Evolutionary conservation across 169 alveolate genomes (phyloP).

Genomic region (Besnoitia besnoiti): DNA sequence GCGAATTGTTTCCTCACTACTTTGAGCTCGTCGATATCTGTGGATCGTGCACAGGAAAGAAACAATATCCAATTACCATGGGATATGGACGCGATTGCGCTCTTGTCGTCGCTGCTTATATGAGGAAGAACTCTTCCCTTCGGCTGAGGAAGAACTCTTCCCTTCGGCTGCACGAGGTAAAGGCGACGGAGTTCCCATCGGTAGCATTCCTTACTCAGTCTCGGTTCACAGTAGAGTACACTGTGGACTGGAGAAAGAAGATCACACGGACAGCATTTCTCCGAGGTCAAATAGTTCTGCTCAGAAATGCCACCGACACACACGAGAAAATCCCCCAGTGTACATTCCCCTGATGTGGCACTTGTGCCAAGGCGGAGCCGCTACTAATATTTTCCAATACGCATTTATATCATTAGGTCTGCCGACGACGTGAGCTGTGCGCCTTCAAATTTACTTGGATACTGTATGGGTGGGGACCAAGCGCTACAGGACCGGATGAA

Average conservation of each 20-base stretch:
- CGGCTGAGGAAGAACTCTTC: not conserved
- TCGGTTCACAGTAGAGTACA: slow-evolving; percentile 63
- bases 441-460: too few species aligned
- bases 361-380: too few species aligned
- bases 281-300: slow-evolving; percentile 57
- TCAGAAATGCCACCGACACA: not conserved
- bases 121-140: too few species aligned
- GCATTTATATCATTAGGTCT: too few species aligned
- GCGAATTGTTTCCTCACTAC: slow-evolving; percentile 54
- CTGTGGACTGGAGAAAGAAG: slow-evolving; percentile 54
- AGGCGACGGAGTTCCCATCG: not conserved
- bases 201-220: slow-evolving; percentile 58
- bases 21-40: slow-evolving; percentile 63
- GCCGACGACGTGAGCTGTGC: too few species aligned
- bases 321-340: not conserved
- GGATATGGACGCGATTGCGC: not conserved
- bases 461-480: too few species aligned
- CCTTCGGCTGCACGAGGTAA: not conserved
- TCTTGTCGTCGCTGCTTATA: not conserved
- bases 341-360: not conserved
- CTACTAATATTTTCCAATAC: too few species aligned
- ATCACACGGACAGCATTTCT: slow-evolving; percentile 58
- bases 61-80: not conserved
- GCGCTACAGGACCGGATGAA: too few species aligned
- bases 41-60: not conserved